These are phyloP conservation scores for Straminergon stramineum DNA, from an alignment of 225 moss, liverwort and hornwort genomes.

Conservation along the genomic window DNA sequence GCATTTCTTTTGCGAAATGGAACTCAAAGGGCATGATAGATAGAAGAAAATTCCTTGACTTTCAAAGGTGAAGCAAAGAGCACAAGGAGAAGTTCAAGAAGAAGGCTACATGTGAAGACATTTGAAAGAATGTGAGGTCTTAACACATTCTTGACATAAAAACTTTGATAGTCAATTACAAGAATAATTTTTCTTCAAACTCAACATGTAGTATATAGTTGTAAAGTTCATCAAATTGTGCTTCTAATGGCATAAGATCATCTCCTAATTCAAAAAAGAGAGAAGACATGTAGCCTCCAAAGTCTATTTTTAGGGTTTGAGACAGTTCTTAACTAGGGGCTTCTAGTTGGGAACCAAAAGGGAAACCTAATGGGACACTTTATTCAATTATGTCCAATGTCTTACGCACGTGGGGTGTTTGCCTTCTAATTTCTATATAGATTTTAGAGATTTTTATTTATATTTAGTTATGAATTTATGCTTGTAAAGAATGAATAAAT, in stretches of 20 bases:
- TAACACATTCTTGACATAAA: background rate
- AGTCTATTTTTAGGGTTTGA: background rate
- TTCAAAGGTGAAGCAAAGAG: accelerated
- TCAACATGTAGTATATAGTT: background rate
- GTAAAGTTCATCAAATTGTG: background rate
- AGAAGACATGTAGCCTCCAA: background rate
- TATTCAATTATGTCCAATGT: background rate
- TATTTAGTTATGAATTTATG: too few relatives aligned
- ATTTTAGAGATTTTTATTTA: background rate
- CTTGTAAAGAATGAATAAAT: background rate
- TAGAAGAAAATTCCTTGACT: background rate
- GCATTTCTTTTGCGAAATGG: background rate
- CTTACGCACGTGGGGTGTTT: too few relatives aligned
- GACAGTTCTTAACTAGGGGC: accelerated
- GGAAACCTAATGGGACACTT: background rate
- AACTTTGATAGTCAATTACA: background rate
- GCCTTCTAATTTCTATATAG: background rate
- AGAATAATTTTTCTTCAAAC: background rate
- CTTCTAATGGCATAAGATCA: background rate
- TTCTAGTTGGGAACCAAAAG: accelerated
- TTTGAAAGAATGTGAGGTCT: background rate
- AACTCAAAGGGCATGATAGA: accelerated
- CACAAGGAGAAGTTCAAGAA: background rate
- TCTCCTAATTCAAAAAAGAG: background rate
- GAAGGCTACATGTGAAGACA: background rate